Base-by-base conservation (phyloP, 345 rosid species). In the Combretum micranthum region DNA sequence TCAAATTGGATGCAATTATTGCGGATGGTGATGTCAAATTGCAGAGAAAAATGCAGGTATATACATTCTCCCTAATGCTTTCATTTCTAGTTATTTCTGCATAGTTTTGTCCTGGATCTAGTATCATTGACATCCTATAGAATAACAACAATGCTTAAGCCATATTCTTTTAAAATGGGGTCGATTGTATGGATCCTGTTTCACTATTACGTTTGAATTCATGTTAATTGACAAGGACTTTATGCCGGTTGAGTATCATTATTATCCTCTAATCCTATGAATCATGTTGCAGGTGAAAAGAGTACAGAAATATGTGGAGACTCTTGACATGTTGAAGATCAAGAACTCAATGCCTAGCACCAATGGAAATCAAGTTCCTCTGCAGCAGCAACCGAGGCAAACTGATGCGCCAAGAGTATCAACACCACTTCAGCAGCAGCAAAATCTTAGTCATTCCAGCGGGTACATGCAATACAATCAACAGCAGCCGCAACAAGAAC, bases 1-100 rank as follows among this genome's bases (percentile, higher is more conserved):
- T 83, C 25, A 72, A 69, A 59, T 45, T 83, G 69, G 86, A 83
- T 56, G 81, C 68, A 46, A 65, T 83, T 54, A 55, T 59, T 57
- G 75, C 44, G 18, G 83, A 67, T 15, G 86, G 86, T n/a, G 82
- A 80, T 58, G 70, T 68, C 53, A 78, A 74, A 65, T 46, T 76
- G 48, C 77, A 78, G 52, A 80, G 79, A 71, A 76, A 59, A 66
- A 62, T 53, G 59, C 84, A 78, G 81, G 90, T 80, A 71, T 13
- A 20, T 18, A 12, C n/a, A n/a, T n/a, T n/a, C n/a, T n/a, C n/a
- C n/a, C n/a, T n/a, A n/a, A n/a, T n/a, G n/a, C n/a, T n/a, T n/a
- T n/a, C n/a, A n/a, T n/a, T n/a, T n/a, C n/a, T n/a, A n/a, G n/a
- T n/a, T n/a, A n/a, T n/a, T n/a, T n/a, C n/a, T n/a, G n/a, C n/a